Evolutionary conservation across 257 asterid genomes (phyloP), one percentile per base, ranked within the genome.

Genomic region (Nicotiana knightiana): DNA sequence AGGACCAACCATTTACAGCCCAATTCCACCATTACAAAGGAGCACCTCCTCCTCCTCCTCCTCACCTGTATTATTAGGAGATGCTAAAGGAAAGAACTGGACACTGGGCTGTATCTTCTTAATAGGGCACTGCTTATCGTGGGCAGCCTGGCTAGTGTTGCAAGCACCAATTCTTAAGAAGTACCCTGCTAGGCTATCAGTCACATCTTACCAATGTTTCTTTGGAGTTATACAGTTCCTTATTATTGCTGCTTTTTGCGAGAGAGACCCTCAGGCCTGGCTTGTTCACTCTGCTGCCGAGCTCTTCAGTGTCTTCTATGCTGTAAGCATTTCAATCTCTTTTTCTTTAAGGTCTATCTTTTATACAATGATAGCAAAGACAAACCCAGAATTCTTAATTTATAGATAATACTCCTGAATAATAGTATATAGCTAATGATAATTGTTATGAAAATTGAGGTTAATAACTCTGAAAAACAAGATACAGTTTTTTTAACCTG

Each of bases 131-230:
- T 95, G 99, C 88, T 81, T 95, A 33, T 93, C 99, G 18, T 95
- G 99, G 99, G 89, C 99, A 21, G 95, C 88, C 0, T 95, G 99
- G 99, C 97, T 95, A 9, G 99, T 95, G 79, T 81, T 95, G 5
- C 99, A 95, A 81, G 91, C 93, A 6, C 98, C 99, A 24, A 87
- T 93, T 1, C 94, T 95, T 11, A 92, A 93, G 84, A 87, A 86
- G 61, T 95, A 93, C 76, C 99, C 99, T 28, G 99, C 99, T 43
- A 88, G 98, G 63, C 97, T 95, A 30, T 90, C 97, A 9, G 91
- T 95, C 85, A 95, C 99, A 1, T 93, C 98, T 3, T 93, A 90
- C 86, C 99, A 95, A 86, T 92, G 96, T 30, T 91, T 95, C 90
- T 95, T 95, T 26, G 99, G 99, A 4, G 87, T 95, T 11, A 67